Evolutionary conservation across 345 rosid species (phyloP), one percentile per base, ranked within the genome.

Genomic region (Sonneratia caseolaris): DNA sequence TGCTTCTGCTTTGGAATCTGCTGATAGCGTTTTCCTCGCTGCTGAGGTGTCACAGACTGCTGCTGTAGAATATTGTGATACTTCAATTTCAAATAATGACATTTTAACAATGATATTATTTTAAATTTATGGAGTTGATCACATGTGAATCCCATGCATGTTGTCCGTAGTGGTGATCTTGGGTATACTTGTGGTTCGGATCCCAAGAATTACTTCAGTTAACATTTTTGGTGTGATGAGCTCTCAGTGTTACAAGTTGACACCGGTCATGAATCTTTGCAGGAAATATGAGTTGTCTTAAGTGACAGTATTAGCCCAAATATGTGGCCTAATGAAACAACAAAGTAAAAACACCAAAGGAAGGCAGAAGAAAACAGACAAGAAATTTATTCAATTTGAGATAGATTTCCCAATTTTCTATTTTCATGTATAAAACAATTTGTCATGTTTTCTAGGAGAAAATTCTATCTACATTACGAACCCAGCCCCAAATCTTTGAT

Each of bases 1-100:
- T 79, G 84, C 68, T 74, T 81, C 69, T 70, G 78, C 68, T 57
- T 37, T n/a, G 70, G 68, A 36, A 43, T 68, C 67, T 67, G 72
- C 64, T 68, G 75, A 7, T 64, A 14, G 49, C 73, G 79, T 18
- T 80, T 76, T 59, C 75, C 78, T 40, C 67, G 81, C 43, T 80
- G 79, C 75, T 76, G 77, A 64, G 66, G 68, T 49, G 70, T 70
- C 47, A 74, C 70, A 37, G 61, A 76, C 45, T 80, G 79, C 19
- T 79, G 81, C 65, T 49, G 64, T 16, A 5, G 57, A 57, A 10
- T 24, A 36, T 68, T 42, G 4, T 49, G 66, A 37, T 16, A 48
- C 38, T 66, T 7, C 38, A 66, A 38, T 7, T 66, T 66, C 47
- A 66, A 37, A 38, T 15, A 37, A 66, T 16, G 69, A 66, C 66